Evolutionary conservation across 352 stramenopile species (phyloP), one percentile per base, ranked within the genome.

Genomic region (Phytophthora uliginosa): DNA sequence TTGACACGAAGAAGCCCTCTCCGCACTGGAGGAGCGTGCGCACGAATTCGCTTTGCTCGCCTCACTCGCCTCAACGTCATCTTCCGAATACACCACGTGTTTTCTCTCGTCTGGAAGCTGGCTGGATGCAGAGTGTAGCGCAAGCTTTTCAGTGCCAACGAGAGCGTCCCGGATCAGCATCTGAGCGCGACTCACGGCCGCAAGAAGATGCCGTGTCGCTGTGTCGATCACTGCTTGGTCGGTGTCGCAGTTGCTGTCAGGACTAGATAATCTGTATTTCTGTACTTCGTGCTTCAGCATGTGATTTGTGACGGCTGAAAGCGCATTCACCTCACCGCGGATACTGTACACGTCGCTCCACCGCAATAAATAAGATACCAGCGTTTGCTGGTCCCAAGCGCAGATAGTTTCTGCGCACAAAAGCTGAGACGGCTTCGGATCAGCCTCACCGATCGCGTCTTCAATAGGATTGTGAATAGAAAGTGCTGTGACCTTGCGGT

Each of bases 331-430:
- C 7, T 86, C 74, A 8, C 47, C 69, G 7, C 81, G 77, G 31
- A 84, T 66, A 26, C 68, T 53, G 34, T 84, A 86, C 51, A 87
- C 79, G 13, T 85, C 76, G 31, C 82, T 89, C 77, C 75, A 87
- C 34, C 74, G 76, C 38, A 89, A 67, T 68, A 83, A 68, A 73
- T 81, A 73, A n/a, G 72, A 65, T 6, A 63, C 34, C 13, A 72
- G 38, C 28, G 59, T 73, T 7, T 73, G 50, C 45, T 77, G 72
- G 36, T 78, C 74, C 81, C 81, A 88, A 0, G 53, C 69, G 26
- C 63, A 74, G 59, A 88, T 82, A n/a, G 63, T 13, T 7, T 81
- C 71, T 28, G 63, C 24, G 45, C 55, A 70, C 13, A 81, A 20
- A 34, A 69, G 48, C 26, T 74, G 34, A 40, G 40, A 34, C 5